These are phyloP conservation scores for Cucurbita maxima DNA, from an alignment of 306 rosid species.

Conservation along the genomic window DNA sequence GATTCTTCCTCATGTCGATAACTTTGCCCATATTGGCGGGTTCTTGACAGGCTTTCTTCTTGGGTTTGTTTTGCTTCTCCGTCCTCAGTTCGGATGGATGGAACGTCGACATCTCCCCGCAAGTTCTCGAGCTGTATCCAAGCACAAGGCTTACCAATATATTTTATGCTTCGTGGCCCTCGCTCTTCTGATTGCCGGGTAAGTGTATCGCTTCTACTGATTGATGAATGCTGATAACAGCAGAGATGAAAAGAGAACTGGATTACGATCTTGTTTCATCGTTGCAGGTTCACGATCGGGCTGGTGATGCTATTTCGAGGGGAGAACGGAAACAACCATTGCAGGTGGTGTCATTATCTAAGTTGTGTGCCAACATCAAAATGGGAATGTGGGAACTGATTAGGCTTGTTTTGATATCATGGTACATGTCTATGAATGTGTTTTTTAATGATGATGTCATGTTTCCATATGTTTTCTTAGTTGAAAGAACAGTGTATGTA, in stretches of 20 bases:
- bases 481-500: neutral
- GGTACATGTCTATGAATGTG: neutral
- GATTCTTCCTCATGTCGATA: constrained; percentile 8
- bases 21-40: constrained; percentile 2
- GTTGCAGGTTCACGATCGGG: constrained; percentile 20
- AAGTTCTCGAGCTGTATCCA: neutral
- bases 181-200: constrained; percentile 3
- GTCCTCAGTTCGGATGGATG: constrained; percentile 10
- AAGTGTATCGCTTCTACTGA: neutral
- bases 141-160: constrained; percentile 7
- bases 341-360: constrained; percentile 39
- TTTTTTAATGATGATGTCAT: constrained; percentile 1
- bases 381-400: constrained; percentile 26
- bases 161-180: neutral
- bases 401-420: neutral
- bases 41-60: constrained; percentile 7
- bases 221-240: neutral
- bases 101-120: neutral
- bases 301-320: constrained; percentile 32
- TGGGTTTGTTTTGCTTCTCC: constrained; percentile 10
- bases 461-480: neutral
- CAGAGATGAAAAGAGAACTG: neutral
- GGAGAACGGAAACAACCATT: constrained; percentile 27
- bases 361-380: constrained; percentile 35
- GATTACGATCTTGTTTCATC: neutral